Evolutionary conservation across 345 rosid genomes (phyloP), one percentile per base, ranked within the genome.

Genomic region (Ailanthus altissimus): DNA sequence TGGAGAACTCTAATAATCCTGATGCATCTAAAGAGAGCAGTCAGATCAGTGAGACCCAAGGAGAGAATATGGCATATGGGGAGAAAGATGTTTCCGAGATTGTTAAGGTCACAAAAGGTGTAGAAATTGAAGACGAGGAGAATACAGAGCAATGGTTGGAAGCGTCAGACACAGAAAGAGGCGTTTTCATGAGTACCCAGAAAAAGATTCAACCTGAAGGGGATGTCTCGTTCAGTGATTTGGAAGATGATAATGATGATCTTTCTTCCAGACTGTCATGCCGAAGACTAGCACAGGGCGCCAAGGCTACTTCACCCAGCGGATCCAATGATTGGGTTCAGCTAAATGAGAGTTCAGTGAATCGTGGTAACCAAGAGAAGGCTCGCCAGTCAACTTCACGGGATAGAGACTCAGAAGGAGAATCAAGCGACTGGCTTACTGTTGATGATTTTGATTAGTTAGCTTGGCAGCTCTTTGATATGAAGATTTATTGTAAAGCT

Each of bases 281-380:
- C 26, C 65, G 43, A 59, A 85, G 43, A 25, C 73, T 47, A n/a
- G 47, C 75, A 42, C 77, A 75, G 58, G 78, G 60, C 8, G 15
- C 61, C 9, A 81, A 72, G 57, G 72, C 74, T 26, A 75, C 83
- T 42, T 87, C 93, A 58, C 79, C 85, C 0, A 78, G 86, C 38
- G 90, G 87, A 74, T 88, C 95, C 45, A 86, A 78, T 28, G 93
- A 86, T 62, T 91, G 97, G 97, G 84, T 87, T 67, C 87, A 88
- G 83, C 85, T 88, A 36, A 84, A 81, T 21, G 81, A 79, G 57
- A 77, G 84, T 75, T 78, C 82, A 49, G 84, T 77, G 66, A 70
- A 78, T 47, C 81, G 64, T 20, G 70, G 42, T 25, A 77, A 67
- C 64, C 64, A 6, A 46, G 85, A 78, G 12, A 86, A 79, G 78